Conservation (phyloP, 768 basidiomycete genomes). For the Leccinum obscurum region DNA sequence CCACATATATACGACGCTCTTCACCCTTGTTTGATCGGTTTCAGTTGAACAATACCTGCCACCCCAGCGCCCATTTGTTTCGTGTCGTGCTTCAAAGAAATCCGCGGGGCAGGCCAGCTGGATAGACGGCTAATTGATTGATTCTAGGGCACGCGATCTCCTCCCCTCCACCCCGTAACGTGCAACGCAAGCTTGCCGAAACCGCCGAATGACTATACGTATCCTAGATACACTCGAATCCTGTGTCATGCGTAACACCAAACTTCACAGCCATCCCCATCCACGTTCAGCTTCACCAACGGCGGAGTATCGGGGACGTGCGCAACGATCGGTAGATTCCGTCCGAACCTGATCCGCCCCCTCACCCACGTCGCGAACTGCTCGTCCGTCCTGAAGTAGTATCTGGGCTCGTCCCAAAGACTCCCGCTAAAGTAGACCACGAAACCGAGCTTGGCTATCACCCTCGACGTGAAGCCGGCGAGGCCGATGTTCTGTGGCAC, state of each 20-base stretch:
- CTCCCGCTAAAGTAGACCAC: slow-evolving; percentile 35
- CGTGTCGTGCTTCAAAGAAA: background rate
- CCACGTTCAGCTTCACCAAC: slow-evolving; percentile 20
- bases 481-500: slow-evolving; percentile 35
- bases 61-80: background rate
- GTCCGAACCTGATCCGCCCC: slow-evolving; percentile 32
- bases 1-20: background rate
- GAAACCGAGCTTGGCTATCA: slow-evolving; percentile 39
- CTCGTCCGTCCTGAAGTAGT: slow-evolving; percentile 33
- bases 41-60: background rate
- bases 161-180: background rate
- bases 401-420: slow-evolving; percentile 28
- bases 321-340: slow-evolving; percentile 38
- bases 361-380: slow-evolving; percentile 37
- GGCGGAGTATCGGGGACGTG: slow-evolving; percentile 22
- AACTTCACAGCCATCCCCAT: slow-evolving; percentile 21
- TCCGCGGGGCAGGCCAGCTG: background rate
- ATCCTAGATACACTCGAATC: background rate
- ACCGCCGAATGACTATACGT: background rate
- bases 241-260: slow-evolving; percentile 19
- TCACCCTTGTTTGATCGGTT: background rate
- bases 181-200: background rate
- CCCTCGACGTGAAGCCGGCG: slow-evolving; percentile 31
- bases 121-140: background rate
- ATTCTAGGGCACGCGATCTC: background rate